Evolutionary conservation across 805 yeast genomes (phyloP).

Genomic region (Kazachstania kunashirensis): DNA sequence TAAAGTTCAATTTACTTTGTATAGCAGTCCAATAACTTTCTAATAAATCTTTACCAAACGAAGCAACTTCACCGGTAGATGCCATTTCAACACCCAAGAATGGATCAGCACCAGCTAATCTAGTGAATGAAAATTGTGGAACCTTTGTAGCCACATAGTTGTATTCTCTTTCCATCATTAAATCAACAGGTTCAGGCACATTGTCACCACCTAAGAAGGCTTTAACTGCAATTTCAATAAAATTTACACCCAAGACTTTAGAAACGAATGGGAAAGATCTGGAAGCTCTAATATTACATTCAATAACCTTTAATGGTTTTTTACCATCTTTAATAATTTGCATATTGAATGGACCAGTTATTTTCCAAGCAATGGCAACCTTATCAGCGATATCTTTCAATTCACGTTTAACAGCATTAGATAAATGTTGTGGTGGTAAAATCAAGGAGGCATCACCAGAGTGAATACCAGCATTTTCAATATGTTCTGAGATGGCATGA

Average conservation of each 20-base stretch:
- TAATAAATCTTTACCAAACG: slow-evolving; percentile 74
- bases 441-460: slow-evolving; percentile 97
- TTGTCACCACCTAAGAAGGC: slow-evolving; percentile 64
- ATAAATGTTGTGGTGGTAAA: slow-evolving; percentile 80
- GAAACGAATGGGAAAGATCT: slow-evolving; percentile 99
- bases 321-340: slow-evolving; percentile 79
- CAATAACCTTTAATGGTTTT: slow-evolving; percentile 81
- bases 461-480: slow-evolving; percentile 97
- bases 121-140: slow-evolving; percentile 96
- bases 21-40: slow-evolving; percentile 98
- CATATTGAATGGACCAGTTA: slow-evolving; percentile 98
- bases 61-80: slow-evolving; percentile 97
- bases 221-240: slow-evolving; percentile 88
- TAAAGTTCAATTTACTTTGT: slow-evolving; percentile 95
- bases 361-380: slow-evolving; percentile 89
- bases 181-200: slow-evolving; percentile 69
- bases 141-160: slow-evolving; percentile 92
- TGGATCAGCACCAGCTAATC: slow-evolving; percentile 99
- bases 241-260: slow-evolving; percentile 88
- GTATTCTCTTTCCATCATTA: slow-evolving; percentile 61
- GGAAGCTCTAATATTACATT: slow-evolving; percentile 97
- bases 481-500: slow-evolving; percentile 95
- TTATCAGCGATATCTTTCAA: slow-evolving; percentile 83
- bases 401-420: slow-evolving; percentile 55
- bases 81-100: slow-evolving; percentile 99